Percentiles rank a stretch among this genome's conserved stretches.
These are phyloP conservation scores for Davidsoniella virescens DNA, from an alignment of 2,329 filamentous ascomycete species.

Conservation along the genomic window DNA sequence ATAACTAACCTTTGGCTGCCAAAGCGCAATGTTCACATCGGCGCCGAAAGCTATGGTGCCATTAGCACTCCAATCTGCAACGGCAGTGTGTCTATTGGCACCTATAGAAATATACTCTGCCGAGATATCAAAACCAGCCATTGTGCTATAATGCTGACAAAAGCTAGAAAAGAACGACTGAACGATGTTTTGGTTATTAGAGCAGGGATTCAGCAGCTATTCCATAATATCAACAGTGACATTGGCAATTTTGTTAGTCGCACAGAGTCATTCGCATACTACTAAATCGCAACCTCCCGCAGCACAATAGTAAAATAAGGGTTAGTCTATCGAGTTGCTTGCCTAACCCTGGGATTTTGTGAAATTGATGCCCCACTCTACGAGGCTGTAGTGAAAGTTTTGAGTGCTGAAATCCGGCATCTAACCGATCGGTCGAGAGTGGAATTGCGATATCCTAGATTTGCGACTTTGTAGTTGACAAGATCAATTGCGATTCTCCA, in stretches of 20 bases:
- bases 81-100: conserved; percentile 76
- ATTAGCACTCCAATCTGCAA: conserved; percentile 69
- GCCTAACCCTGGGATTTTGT: background rate
- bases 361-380: conserved; percentile 2
- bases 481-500: no score
- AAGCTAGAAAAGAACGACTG: background rate
- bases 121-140: conserved; percentile 20
- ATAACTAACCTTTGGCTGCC: conserved; percentile 56
- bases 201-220: background rate
- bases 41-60: conserved; percentile 76
- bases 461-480: background rate
- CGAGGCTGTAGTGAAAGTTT: conserved; percentile 13
- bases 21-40: conserved; percentile 75
- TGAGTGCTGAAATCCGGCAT: background rate
- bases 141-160: background rate
- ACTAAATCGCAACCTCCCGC: conserved; percentile 2
- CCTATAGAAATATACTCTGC: conserved; percentile 54
- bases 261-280: conserved; percentile 2
- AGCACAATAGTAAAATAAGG: background rate
- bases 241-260: conserved; percentile 11
- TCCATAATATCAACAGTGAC: background rate
- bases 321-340: background rate
- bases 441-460: background rate
- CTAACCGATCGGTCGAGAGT: background rate
- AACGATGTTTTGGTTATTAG: conserved; percentile 12